A percentile compares a stretch with the other conserved stretches of the same genome.
phyloP scores from a whole-genome alignment of 805 yeast species.

The Candida yuanshanica region DNA sequence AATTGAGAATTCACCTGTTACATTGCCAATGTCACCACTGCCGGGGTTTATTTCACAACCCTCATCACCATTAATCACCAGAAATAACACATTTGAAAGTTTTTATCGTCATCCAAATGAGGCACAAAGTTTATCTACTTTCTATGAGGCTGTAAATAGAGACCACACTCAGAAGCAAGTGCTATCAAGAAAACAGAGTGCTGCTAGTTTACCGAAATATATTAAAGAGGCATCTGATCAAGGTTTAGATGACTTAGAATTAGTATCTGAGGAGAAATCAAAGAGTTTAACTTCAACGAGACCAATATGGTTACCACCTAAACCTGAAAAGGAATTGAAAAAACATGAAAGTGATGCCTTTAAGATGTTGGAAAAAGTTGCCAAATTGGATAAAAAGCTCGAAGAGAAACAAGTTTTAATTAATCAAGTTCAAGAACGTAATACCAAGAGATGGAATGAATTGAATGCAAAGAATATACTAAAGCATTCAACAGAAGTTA shows the following conservation, averaged over 20 bases:
- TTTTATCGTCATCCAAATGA: constrained; percentile 18
- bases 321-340: constrained; percentile 43
- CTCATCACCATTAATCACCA: constrained; percentile 1
- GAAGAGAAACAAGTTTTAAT: constrained; percentile 4
- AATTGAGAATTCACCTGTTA: constrained; percentile 17
- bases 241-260: constrained; percentile 51
- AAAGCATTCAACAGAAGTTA: constrained; percentile 17
- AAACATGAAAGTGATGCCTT: constrained; percentile 54
- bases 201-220: constrained; percentile 29
- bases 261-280: constrained; percentile 40
- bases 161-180: constrained; percentile 14
- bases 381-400: constrained; percentile 13
- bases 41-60: constrained; percentile 31
- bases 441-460: constrained; percentile 19
- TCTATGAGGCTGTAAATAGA: constrained; percentile 18
- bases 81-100: neutral
- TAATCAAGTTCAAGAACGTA: constrained; percentile 10
- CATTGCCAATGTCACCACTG: constrained; percentile 43
- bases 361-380: constrained; percentile 27
- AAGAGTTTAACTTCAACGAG: constrained; percentile 44
- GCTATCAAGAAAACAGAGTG: constrained; percentile 12
- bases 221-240: constrained; percentile 30
- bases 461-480: constrained; percentile 10
- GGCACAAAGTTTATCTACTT: constrained; percentile 19
- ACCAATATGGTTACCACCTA: constrained; percentile 68